phyloP scores from a whole-genome alignment of 179 eudicot species.

The Spinacia oleracea region DNA sequence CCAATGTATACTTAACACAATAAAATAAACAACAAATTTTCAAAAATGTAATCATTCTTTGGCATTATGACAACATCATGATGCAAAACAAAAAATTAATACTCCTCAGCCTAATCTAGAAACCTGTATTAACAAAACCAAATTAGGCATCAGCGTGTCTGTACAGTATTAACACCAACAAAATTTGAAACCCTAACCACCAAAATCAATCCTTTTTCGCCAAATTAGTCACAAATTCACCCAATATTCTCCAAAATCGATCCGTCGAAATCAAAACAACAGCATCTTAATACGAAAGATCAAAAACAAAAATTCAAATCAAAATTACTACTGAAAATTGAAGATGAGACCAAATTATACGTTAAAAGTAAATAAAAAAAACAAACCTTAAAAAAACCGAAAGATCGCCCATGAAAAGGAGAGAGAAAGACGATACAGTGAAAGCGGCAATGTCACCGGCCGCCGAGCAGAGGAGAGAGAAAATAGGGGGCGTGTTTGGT shows the following conservation, averaged over 20 bases:
- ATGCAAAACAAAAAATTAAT: not conserved
- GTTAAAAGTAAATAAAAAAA: not conserved
- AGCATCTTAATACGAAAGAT: not conserved
- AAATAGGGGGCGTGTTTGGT: conserved; percentile 10
- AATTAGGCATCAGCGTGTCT: not conserved
- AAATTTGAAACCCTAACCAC: conserved; percentile 15
- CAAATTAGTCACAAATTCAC: not conserved
- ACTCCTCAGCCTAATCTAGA: not conserved
- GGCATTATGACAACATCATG: not conserved
- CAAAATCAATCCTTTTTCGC: not conserved
- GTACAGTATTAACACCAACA: not conserved
- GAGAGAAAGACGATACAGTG: not conserved
- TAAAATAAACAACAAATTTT: not conserved
- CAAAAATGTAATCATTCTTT: not conserved
- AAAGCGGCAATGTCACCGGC: conserved; percentile 12
- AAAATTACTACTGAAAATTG: not conserved
- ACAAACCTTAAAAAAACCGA: not conserved
- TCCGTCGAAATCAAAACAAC: not conserved
- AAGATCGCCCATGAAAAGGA: conserved; percentile 13
- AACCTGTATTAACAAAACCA: not conserved
- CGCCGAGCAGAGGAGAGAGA: not conserved
- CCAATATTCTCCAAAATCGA: not conserved
- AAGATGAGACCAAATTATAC: not conserved
- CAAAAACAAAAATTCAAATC: not conserved
- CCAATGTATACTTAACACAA: not conserved